Evolutionary conservation across 306 rosid species (phyloP).

Genomic region (Mimosa pudica): DNA sequence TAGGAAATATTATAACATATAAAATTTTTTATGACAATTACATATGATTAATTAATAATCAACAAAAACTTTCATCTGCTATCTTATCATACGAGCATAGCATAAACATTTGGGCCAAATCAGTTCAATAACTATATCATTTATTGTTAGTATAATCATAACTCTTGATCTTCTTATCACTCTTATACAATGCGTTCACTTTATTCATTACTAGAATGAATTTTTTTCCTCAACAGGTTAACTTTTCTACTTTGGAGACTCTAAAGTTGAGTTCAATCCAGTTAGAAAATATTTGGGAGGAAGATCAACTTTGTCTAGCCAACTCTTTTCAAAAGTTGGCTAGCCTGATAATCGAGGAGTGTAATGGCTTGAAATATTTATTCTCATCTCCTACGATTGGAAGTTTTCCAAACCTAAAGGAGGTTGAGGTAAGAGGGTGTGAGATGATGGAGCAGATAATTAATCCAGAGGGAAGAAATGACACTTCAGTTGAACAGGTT

Average conservation of each 20-base stretch:
- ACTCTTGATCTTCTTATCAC: background rate
- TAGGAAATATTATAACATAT: too few relatives aligned
- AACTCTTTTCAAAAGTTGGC: background rate
- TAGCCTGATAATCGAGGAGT: background rate
- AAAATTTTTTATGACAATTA: too few relatives aligned
- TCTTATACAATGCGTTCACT: background rate
- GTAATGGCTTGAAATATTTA: background rate
- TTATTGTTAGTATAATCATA: background rate
- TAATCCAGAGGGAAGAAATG: background rate
- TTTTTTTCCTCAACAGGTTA: background rate
- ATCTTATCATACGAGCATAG: background rate
- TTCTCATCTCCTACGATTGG: background rate
- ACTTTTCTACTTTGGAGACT: slow-evolving; percentile 14
- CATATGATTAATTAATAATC: too few relatives aligned
- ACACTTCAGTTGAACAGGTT: background rate
- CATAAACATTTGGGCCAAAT: background rate
- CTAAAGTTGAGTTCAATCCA: slow-evolving; percentile 6
- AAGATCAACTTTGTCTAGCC: background rate
- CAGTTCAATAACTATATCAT: background rate
- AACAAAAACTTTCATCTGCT: background rate
- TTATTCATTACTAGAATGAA: background rate
- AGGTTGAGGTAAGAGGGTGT: background rate
- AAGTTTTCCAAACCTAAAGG: background rate
- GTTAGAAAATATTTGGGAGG: background rate
- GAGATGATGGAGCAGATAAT: slow-evolving; percentile 2